Conservation (phyloP, 179 eudicot genomes). For the Silene coronaria region DNA sequence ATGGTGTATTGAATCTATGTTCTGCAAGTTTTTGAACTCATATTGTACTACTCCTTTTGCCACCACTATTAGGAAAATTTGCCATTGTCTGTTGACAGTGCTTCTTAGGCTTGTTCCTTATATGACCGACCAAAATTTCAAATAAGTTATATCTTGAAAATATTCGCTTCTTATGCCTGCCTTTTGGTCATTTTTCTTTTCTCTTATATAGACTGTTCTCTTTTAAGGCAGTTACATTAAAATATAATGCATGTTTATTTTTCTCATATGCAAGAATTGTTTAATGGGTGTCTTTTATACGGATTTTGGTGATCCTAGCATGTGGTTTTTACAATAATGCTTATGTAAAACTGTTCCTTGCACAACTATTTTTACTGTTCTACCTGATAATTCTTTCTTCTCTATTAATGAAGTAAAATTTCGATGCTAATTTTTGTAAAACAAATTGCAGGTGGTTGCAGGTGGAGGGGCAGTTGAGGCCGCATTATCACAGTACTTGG, state of each 20-base stretch:
- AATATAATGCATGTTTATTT: no score
- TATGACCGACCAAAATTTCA: not conserved
- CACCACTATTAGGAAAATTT: not conserved
- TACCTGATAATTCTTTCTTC: not conserved
- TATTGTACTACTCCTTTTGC: not conserved
- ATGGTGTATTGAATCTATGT: not conserved
- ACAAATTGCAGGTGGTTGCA: conserved; percentile 70
- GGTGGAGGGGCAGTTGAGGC: conserved; percentile 99
- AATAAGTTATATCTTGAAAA: not conserved
- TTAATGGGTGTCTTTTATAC: no score
- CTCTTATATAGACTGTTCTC: no score
- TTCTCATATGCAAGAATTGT: no score
- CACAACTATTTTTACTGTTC: not conserved
- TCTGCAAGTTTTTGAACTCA: not conserved
- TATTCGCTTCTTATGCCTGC: not conserved
- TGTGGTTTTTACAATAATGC: not conserved
- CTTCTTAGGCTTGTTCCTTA: not conserved
- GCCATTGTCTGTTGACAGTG: not conserved
- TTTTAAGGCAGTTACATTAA: no score
- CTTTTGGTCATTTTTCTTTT: not conserved
- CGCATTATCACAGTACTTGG: conserved; percentile 82
- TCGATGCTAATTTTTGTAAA: not conserved
- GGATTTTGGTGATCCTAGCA: not conserved
- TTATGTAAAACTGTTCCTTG: not conserved
- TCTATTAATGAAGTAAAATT: not conserved